phyloP scores from a whole-genome alignment of 345 rosid species.

The Arabis alpina region DNA sequence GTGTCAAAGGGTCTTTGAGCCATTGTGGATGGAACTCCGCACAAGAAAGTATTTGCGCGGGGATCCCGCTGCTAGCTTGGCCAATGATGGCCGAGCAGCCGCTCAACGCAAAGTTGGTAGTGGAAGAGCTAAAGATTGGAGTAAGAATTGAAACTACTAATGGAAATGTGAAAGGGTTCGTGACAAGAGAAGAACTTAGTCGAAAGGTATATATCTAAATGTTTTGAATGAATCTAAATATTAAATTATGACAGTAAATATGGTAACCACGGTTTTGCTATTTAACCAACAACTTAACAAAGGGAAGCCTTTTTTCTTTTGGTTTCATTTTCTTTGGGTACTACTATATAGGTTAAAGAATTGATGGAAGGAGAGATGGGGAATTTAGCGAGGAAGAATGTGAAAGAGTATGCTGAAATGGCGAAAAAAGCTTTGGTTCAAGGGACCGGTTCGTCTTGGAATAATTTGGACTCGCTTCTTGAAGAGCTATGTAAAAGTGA shows the following conservation, averaged over 20 bases:
- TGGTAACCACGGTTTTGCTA: no score
- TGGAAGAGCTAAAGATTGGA: slow-evolving; percentile 62
- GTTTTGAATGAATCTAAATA: not conserved
- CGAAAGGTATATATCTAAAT: slow-evolving; percentile 27
- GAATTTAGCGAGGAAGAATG: slow-evolving; percentile 47
- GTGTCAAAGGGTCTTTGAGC: slow-evolving; percentile 64
- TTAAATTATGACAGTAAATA: no score
- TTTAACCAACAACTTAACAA: not conserved
- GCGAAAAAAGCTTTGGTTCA: slow-evolving; percentile 56
- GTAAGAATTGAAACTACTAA: slow-evolving; percentile 54
- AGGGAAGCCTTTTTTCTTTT: not conserved
- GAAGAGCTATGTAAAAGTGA: slow-evolving; percentile 33
- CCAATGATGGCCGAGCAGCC: slow-evolving; percentile 79
- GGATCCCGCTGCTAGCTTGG: slow-evolving; percentile 71
- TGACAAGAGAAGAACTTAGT: slow-evolving; percentile 51
- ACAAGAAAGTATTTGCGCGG: slow-evolving; percentile 63
- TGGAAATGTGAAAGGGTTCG: slow-evolving; percentile 53
- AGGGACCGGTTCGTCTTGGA: slow-evolving; percentile 63
- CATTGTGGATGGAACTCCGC: slow-evolving; percentile 89
- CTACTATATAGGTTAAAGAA: slow-evolving; percentile 45
- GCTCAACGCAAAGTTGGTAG: slow-evolving; percentile 59
- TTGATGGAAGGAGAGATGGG: slow-evolving; percentile 69
- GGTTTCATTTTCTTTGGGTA: not conserved
- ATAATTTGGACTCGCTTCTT: slow-evolving; percentile 48
- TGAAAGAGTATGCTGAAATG: slow-evolving; percentile 43